These are phyloP conservation scores for Rhodotorula sp. DNA, from an alignment of 1,284 basidiomycete species.

Conservation along the genomic window DNA sequence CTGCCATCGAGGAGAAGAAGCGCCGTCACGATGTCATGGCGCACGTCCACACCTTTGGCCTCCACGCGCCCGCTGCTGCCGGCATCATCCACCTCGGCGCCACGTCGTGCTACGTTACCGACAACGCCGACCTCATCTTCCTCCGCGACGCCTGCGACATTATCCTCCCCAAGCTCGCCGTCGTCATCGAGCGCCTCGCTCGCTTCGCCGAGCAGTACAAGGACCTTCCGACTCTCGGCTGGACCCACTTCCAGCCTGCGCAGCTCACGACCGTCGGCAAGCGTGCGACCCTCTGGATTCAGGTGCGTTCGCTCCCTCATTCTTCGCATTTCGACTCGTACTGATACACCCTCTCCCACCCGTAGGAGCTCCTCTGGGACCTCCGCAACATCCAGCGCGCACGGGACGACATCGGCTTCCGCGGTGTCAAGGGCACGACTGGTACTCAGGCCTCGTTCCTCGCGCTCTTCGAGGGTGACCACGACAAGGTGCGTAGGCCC, in stretches of 20 bases:
- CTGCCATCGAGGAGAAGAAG: constrained; percentile 94
- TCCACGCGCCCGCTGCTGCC: constrained; percentile 85
- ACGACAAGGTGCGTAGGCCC: constrained; percentile 67
- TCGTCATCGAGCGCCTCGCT: constrained; percentile 85
- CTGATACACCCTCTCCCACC: not conserved
- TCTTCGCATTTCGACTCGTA: not conserved
- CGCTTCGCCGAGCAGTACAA: constrained; percentile 65
- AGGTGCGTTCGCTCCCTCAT: constrained; percentile 56
- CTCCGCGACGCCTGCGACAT: constrained; percentile 82
- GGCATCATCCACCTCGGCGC: constrained; percentile 97
- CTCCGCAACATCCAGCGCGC: constrained; percentile 89
- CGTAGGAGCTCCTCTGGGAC: constrained; percentile 91
- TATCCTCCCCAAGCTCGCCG: constrained; percentile 80
- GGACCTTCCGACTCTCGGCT: constrained; percentile 66
- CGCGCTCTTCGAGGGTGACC: constrained; percentile 90
- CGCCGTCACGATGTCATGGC: constrained; percentile 99
- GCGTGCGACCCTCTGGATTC: constrained; percentile 95
- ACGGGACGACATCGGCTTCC: constrained; percentile 90
- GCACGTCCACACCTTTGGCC: constrained; percentile 96
- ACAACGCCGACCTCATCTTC: constrained; percentile 98
- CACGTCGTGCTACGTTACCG: constrained; percentile 98
- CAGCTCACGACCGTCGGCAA: constrained; percentile 99
- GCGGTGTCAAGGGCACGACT: constrained; percentile 98
- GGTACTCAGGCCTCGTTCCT: constrained; percentile 98
- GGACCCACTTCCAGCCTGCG: constrained; percentile 99